Evolutionary conservation across 2,329 filamentous ascomycete genomes (phyloP).

Genomic region (Calonectria naviculata): DNA sequence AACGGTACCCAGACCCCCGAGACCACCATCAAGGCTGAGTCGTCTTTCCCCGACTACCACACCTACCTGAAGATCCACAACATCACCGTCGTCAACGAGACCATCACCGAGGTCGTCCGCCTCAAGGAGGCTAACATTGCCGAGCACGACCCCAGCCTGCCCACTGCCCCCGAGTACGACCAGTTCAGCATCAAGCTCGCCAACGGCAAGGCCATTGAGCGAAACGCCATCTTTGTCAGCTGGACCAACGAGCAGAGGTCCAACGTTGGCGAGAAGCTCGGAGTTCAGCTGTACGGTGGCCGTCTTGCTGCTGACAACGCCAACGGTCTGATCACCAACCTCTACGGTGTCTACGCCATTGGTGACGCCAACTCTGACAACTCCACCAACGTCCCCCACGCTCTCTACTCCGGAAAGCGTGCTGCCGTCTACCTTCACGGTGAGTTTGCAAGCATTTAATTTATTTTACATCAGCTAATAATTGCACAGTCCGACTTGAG

Average conservation of each 20-base stretch:
- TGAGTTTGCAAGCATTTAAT: slow-evolving; percentile 46
- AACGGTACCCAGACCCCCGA: slow-evolving; percentile 67
- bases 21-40: slow-evolving; percentile 49
- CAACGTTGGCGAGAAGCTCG: slow-evolving; percentile 56
- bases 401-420: slow-evolving; percentile 68
- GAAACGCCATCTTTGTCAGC: slow-evolving; percentile 64
- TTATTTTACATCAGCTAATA: neutral
- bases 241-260: slow-evolving; percentile 61
- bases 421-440: slow-evolving; percentile 68
- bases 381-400: slow-evolving; percentile 71
- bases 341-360: slow-evolving; percentile 66
- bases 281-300: slow-evolving; percentile 56
- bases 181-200: slow-evolving; percentile 65
- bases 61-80: slow-evolving; percentile 61
- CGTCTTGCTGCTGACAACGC: slow-evolving; percentile 55
- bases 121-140: slow-evolving; percentile 53
- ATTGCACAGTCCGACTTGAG: slow-evolving; percentile 51
- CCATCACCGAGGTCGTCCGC: slow-evolving; percentile 60
- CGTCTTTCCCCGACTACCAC: slow-evolving; percentile 55
- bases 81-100: slow-evolving; percentile 66
- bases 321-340: slow-evolving; percentile 61
- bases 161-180: slow-evolving; percentile 61
- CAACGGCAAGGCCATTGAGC: slow-evolving; percentile 55
- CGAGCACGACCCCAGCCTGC: slow-evolving; percentile 52
- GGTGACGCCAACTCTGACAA: slow-evolving; percentile 71